phyloP scores from a whole-genome alignment of 2,329 filamentous ascomycete genomes.

The Colletotrichum sp. region DNA sequence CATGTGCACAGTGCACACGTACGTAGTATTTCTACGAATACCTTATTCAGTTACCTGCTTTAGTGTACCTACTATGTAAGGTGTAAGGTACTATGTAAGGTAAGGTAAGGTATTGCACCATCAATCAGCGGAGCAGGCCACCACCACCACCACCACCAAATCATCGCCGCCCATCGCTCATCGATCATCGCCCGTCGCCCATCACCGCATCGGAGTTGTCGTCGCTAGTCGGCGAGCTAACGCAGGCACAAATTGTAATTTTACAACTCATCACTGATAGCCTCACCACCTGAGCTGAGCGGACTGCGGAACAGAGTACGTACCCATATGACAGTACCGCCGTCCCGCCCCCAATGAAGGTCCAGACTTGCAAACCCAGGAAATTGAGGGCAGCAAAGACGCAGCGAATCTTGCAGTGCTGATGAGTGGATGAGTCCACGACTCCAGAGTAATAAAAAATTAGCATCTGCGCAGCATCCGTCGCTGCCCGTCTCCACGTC shows the following conservation, averaged over 20 bases:
- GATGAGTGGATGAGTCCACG: neutral
- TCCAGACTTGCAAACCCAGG: neutral
- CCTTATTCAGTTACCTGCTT: neutral
- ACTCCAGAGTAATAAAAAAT: neutral
- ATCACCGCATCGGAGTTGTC: neutral
- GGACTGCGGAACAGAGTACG: neutral
- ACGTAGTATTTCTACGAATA: neutral
- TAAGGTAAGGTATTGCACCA: neutral
- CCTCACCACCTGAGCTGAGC: neutral
- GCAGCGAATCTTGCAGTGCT: neutral
- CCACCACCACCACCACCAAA: neutral
- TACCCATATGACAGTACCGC: slow-evolving; percentile 1
- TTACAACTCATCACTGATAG: neutral
- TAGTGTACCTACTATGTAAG: neutral
- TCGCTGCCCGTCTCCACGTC: neutral
- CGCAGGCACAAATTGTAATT: neutral
- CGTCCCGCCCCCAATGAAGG: slow-evolving; percentile 3
- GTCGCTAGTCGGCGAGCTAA: neutral
- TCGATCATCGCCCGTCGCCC: neutral
- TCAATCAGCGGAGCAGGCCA: neutral
- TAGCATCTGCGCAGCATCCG: neutral
- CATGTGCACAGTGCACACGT: neutral
- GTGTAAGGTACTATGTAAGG: neutral
- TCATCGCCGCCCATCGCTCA: neutral
- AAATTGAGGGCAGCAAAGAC: slow-evolving; percentile 1